Evolutionary conservation across 2,329 filamentous ascomycete species (phyloP).

Genomic region (Fusarium nodosum): DNA sequence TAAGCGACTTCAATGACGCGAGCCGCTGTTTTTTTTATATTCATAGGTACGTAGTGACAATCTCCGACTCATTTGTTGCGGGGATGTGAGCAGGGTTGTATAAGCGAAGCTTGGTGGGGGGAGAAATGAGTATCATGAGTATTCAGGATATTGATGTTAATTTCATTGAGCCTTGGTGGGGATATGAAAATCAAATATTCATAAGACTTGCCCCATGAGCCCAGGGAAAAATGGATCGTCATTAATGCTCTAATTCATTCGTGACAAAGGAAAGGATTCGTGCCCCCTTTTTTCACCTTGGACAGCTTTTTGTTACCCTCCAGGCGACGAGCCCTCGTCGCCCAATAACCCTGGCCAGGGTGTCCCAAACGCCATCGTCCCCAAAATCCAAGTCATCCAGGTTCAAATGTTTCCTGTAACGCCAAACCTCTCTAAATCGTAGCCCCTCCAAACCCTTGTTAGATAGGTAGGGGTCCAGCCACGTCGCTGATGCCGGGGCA

Average conservation of each 20-base stretch:
- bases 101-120: constrained; percentile 18
- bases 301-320: constrained; percentile 74
- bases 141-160: constrained; percentile 1
- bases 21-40: constrained; percentile 17
- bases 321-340: constrained; percentile 72
- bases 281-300: constrained; percentile 33
- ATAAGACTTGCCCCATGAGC: constrained; percentile 25
- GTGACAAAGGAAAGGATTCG: constrained; percentile 14
- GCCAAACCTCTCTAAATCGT: constrained; percentile 78
- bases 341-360: constrained; percentile 75
- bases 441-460: constrained; percentile 72
- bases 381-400: constrained; percentile 85
- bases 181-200: constrained; percentile 14
- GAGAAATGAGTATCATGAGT: constrained; percentile 12
- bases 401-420: constrained; percentile 76
- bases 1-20: constrained; percentile 28
- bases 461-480: constrained; percentile 73
- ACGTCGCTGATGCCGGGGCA: constrained; percentile 78
- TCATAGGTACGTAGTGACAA: constrained; percentile 6
- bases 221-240: constrained; percentile 35
- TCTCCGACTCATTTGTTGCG: constrained; percentile 23
- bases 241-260: constrained; percentile 42
- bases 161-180: constrained; percentile 13
- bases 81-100: constrained; percentile 18
- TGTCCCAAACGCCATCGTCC: constrained; percentile 81